These are phyloP conservation scores for Tuber calosporum DNA, from an alignment of 495 filamentous ascomycete genomes.

Conservation along the genomic window DNA sequence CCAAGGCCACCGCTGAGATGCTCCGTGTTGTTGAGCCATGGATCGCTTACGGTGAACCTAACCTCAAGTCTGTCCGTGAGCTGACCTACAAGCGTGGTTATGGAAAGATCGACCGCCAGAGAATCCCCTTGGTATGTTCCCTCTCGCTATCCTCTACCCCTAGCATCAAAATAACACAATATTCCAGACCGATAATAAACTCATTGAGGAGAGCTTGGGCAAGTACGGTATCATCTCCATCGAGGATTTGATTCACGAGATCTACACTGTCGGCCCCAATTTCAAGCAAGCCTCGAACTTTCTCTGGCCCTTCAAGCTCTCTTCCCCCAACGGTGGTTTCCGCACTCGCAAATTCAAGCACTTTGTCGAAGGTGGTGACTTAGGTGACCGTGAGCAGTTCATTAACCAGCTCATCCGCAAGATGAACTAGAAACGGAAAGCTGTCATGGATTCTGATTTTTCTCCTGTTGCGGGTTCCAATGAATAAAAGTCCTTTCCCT, in stretches of 20 bases:
- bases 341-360: slow-evolving; percentile 95
- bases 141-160: not conserved
- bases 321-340: slow-evolving; percentile 95
- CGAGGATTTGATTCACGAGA: slow-evolving; percentile 99
- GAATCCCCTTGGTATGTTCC: slow-evolving; percentile 58
- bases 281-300: slow-evolving; percentile 99
- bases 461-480: not conserved
- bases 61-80: slow-evolving; percentile 96
- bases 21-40: slow-evolving; percentile 95
- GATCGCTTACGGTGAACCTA: slow-evolving; percentile 98
- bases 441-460: not conserved
- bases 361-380: slow-evolving; percentile 97
- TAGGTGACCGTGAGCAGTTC: slow-evolving; percentile 96
- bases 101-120: slow-evolving; percentile 94
- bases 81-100: slow-evolving; percentile 99
- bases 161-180: slow-evolving; percentile 8
- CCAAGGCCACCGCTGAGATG: slow-evolving; percentile 98
- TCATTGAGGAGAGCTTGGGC: slow-evolving; percentile 93
- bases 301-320: slow-evolving; percentile 99
- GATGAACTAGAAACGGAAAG: slow-evolving; percentile 74
- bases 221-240: slow-evolving; percentile 99
- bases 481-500: not conserved
- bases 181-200: slow-evolving; percentile 74
- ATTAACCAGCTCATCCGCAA: slow-evolving; percentile 93
- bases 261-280: slow-evolving; percentile 96